Evolutionary conservation across 495 filamentous ascomycete genomes (phyloP), one percentile per base, ranked within the genome.

Genomic region (Thermochaetoides thermophila): DNA sequence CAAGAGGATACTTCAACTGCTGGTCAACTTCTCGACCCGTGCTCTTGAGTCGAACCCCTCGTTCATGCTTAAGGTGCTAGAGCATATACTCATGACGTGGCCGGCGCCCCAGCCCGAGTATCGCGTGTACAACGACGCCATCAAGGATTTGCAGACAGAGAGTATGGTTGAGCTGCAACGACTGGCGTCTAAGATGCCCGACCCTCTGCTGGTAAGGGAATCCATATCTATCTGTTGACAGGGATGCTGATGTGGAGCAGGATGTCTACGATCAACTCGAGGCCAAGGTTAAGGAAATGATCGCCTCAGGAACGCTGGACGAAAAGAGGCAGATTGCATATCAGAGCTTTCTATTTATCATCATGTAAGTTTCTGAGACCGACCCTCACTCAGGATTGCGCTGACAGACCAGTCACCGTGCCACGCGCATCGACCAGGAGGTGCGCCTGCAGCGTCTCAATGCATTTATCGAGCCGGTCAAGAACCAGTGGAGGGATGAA

Each of bases 181-280:
- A 22, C 67, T 99, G 4, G 89, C 89, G 3, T 74, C 81, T 43
- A 83, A 80, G 35, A 94, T 94, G 67, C 73, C 91, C 0, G 79
- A 94, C 46, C 76, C 89, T 43, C 71, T 99, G 34, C 63, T 87
- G 33, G 73, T 77, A 48, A 54, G 71, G n/a, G n/a, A 38, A 25
- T 8, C 3, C 21, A 6, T 26, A 3, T 8, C 1, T 2, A 9
- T 4, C 20, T 15, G 7, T 12, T 16, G 3, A 1, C 18, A 28
- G 3, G 11, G 6, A 4, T 5, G 7, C 9, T 10, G 3, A 33
- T 12, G 3, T 19, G 21, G 18, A 11, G 9, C 8, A 53, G 73
- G 72, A 71, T 9, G 84, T 94, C 14, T 99, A 94, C 45, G 79
- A 87, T 32, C 67, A 85, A 31, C 66, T 95, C 5, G 80, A 92